Percentiles rank a stretch among this genome's conserved stretches.
Evolutionary conservation across 2,329 filamentous ascomycete genomes (phyloP).

Genomic region (Ophiostoma sp.): DNA sequence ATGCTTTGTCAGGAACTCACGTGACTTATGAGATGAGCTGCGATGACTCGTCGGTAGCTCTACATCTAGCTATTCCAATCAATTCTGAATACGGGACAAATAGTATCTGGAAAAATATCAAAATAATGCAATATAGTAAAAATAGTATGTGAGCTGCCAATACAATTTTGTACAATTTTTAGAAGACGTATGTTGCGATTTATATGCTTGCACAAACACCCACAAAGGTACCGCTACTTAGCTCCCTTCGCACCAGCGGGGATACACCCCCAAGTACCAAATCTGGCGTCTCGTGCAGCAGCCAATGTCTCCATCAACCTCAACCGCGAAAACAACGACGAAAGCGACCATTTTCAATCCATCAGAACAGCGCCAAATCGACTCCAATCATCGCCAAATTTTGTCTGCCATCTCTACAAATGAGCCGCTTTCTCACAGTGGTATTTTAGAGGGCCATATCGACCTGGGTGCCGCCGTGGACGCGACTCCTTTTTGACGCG

Average conservation of each 20-base stretch:
- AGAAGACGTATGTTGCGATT: not conserved
- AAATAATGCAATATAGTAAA: not conserved
- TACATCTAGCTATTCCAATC: not conserved
- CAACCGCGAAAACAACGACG: conserved; percentile 30
- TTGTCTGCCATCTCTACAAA: conserved; percentile 47
- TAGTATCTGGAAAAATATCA: too few relatives aligned
- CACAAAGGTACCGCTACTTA: conserved; percentile 12
- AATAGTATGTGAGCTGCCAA: too few relatives aligned
- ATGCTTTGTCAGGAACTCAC: conserved; percentile 6
- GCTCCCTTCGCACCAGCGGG: conserved; percentile 6
- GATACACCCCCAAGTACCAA: conserved; percentile 22
- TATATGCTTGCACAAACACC: too few relatives aligned
- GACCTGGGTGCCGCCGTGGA: conserved; percentile 44
- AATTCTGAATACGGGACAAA: not conserved
- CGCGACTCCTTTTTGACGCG: conserved; percentile 43
- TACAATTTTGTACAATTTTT: not conserved
- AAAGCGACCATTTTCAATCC: conserved; percentile 46
- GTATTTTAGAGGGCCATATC: conserved; percentile 44
- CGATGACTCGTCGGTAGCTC: not conserved
- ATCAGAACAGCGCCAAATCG: conserved; percentile 47
- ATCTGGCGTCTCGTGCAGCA: conserved; percentile 25
- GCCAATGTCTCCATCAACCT: conserved; percentile 28
- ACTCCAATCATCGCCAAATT: conserved; percentile 40
- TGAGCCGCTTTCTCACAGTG: conserved; percentile 47
- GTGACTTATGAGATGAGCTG: not conserved